These are phyloP conservation scores for Solanum bulbocastanum DNA, from an alignment of 257 asterid species.

Conservation along the genomic window DNA sequence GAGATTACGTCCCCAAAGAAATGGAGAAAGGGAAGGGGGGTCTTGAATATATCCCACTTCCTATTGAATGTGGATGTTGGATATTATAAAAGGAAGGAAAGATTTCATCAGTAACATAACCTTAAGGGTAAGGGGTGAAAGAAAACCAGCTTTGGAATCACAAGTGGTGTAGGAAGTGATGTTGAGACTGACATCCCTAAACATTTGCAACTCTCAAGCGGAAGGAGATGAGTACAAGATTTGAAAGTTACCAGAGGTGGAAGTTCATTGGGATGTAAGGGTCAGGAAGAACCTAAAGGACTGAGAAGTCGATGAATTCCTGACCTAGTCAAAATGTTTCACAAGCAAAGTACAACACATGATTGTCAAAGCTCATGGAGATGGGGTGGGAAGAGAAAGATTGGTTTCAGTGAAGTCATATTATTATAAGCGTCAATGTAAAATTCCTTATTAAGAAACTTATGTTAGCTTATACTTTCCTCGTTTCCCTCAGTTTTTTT, in stretches of 20 bases:
- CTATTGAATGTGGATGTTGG: background rate
- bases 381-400: background rate
- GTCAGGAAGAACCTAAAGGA: background rate
- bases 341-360: background rate
- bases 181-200: background rate
- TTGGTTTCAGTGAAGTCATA: background rate
- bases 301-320: background rate
- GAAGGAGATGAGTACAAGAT: background rate
- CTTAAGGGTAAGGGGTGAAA: background rate
- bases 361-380: background rate
- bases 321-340: background rate
- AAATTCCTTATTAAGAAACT: background rate
- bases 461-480: background rate
- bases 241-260: background rate
- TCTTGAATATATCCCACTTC: background rate
- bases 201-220: background rate
- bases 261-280: background rate
- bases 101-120: background rate
- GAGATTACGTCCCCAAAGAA: background rate
- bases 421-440: background rate
- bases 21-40: background rate
- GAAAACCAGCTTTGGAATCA: background rate
- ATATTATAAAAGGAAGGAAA: background rate
- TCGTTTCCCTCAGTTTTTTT: background rate
- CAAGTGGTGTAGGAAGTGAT: background rate